Base-by-base conservation (phyloP, 768 basidiomycete species). In the Antrodiella citrinella region DNA sequence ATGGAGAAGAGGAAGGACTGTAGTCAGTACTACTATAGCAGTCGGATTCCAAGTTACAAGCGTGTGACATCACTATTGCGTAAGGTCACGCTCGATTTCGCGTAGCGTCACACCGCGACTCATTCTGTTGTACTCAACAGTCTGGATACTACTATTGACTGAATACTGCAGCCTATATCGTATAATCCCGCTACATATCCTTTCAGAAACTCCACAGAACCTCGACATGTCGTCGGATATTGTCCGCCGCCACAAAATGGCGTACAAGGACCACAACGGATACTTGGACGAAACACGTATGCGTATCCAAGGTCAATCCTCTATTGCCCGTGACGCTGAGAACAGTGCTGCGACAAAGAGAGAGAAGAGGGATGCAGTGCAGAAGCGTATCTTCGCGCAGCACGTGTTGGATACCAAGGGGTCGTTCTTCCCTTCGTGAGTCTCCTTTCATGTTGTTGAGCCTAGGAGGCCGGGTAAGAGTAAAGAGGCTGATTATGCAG, bases 341-440 rank as follows among this genome's bases (percentile, higher is more conserved):
- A 43, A 7, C 9, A n/a, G n/a, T n/a, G 18, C 7, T 9, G 7
- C 41, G 7, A 41, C 22, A 23, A 40, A 45, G 15, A 30, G 21
- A 25, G 35, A 38, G 38, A 40, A 61, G 15, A 48, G 54, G 22
- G 58, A 59, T 22, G 55, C 54, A 2, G 51, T 60, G 2, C 56
- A 59, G 24, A 44, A 50, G 19, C 58, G 57, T 12, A 51, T 51
- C 4, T 24, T 53, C 19, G 59, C 49, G 1, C 57, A 62, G 38
- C 48, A 62, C 19, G 44, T 62, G n/a, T 55, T 65, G 46, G 53
- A 59, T 15, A 50, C 56, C 12, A 53, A 56, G 25, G 63, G 63
- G 9, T 53, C 49, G 0, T 62, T 55, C 47, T 61, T 61, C 38
- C 61, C 63, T 1, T 56, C 61, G 63, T 64, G 26, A 23, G 57